A percentile compares a stretch with the other conserved stretches of the same genome.
Evolutionary conservation across 352 stramenopile genomes (phyloP).

Genomic region (Chrysophaeum taylorii): DNA sequence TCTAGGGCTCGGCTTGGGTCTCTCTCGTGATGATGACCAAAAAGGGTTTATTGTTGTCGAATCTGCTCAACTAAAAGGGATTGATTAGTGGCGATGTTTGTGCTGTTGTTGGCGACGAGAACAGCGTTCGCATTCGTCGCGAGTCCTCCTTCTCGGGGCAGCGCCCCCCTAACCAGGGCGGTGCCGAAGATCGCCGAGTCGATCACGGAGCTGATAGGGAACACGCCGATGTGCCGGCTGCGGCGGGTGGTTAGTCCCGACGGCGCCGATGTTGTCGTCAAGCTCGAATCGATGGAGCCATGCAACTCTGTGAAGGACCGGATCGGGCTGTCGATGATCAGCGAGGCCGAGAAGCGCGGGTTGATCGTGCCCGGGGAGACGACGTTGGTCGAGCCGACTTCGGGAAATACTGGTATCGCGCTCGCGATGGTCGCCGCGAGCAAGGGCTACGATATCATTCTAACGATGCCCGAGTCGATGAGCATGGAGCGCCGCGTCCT

Average conservation of each 20-base stretch:
- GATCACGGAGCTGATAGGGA: constrained; percentile 84
- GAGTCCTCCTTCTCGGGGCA: too few relatives aligned
- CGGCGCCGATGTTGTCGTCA: constrained; percentile 49
- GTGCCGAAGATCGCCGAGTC: constrained; percentile 77
- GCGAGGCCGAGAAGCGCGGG: constrained; percentile 69
- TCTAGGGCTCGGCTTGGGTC: too few relatives aligned
- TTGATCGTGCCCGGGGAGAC: constrained; percentile 56
- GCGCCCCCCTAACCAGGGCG: too few relatives aligned
- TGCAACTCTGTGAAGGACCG: constrained; percentile 85
- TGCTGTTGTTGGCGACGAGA: too few relatives aligned
- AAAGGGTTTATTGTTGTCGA: too few relatives aligned
- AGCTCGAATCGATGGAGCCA: constrained; percentile 67
- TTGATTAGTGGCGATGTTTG: too few relatives aligned
- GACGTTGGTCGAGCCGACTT: constrained; percentile 78
- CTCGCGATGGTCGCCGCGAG: constrained; percentile 76
- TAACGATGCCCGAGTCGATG: constrained; percentile 90
- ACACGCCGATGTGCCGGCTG: constrained; percentile 82
- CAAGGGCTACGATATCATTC: constrained; percentile 67
- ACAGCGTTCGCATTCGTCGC: too few relatives aligned
- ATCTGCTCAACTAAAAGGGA: too few relatives aligned
- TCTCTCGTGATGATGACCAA: too few relatives aligned
- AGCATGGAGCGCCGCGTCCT: constrained; percentile 86
- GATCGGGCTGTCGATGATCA: constrained; percentile 77
- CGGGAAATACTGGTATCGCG: constrained; percentile 85
- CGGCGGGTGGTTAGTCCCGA: constrained; percentile 29